Evolutionary conservation across 805 yeast species (phyloP), one percentile per base, ranked within the genome.

Genomic region (Wickerhamomyces sydowiorum): DNA sequence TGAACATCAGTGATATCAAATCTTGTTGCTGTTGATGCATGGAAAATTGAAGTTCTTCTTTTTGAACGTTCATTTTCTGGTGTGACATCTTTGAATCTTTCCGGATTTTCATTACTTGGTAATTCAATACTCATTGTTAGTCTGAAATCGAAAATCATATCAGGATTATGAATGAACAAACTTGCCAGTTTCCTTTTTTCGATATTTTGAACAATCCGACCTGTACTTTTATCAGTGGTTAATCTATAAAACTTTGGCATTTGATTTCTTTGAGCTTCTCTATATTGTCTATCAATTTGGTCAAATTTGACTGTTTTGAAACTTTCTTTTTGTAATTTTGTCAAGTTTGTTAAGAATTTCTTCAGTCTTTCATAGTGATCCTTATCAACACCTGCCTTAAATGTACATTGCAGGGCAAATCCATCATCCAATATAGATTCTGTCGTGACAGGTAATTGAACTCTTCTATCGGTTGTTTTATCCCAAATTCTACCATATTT

Each of bases 111-210:
- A 27, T 75, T 72, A 20, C 76, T 75, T 1, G 96, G 96, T 45
- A 81, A 59, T 76, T 89, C 97, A 23, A 85, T 62, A 30, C 87
- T 78, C 48, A 90, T 64, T 6, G 95, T 80, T 29, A 89, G 66
- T 51, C 95, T 73, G 51, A 82, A 69, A 62, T 89, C 97, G 57
- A 80, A 82, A 61, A 80, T 70, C 25, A 85, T 77, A 48, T 85
- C 82, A 4, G 96, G 96, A 41, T 83, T 74, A 54, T 76, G 80
- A 18, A 89, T 69, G 53, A 77, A 73, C 42, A 90, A 61, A 56
- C 84, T 88, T 2, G 87, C 76, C n/a, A 88, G 65, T 41, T 91
- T 71, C 50, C 77, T 75, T 56, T 89, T 89, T 46, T 79, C 80
- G 40, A 89, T 84, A 34, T 82, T 82, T 25, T 78, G 80, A 39